Percentiles rank a stretch among this genome's conserved stretches.
Evolutionary conservation across 768 basidiomycete genomes (phyloP).

Genomic region (Leccinum imitatum): DNA sequence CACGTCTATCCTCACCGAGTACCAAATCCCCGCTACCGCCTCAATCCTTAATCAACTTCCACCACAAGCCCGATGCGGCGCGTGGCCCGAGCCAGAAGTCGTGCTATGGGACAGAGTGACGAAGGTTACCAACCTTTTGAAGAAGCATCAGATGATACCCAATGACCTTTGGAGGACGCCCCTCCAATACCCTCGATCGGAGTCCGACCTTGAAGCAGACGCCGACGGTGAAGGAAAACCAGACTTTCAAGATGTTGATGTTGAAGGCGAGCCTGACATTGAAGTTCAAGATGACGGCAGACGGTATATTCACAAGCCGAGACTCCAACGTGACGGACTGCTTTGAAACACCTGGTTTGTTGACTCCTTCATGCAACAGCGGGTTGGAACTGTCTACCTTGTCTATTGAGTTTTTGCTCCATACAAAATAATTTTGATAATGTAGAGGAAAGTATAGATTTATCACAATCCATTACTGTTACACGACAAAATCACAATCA

Average conservation of each 20-base stretch:
- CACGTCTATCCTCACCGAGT: too few relatives aligned
- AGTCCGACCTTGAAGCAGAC: constrained; percentile 33
- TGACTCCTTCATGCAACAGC: too few relatives aligned
- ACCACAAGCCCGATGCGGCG: neutral
- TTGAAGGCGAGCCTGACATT: constrained; percentile 36
- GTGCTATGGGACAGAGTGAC: constrained; percentile 40
- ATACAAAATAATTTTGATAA: too few relatives aligned
- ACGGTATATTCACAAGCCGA: constrained; percentile 26
- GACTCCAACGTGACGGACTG: too few relatives aligned
- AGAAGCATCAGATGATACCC: constrained; percentile 50
- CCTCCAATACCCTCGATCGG: constrained; percentile 36
- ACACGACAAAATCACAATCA: too few relatives aligned
- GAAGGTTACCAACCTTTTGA: constrained; percentile 52
- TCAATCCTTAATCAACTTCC: constrained; percentile 18
- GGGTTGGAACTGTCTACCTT: too few relatives aligned
- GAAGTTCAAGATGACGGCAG: constrained; percentile 40
- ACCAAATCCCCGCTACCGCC: constrained; percentile 13
- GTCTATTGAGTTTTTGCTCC: too few relatives aligned
- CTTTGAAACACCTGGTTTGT: too few relatives aligned
- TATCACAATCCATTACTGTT: too few relatives aligned
- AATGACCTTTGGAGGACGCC: constrained; percentile 58
- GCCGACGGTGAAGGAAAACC: constrained; percentile 39
- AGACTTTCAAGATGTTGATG: constrained; percentile 31
- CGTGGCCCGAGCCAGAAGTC: constrained; percentile 28
- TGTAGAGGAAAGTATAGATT: too few relatives aligned